These are phyloP conservation scores for Lobosporangium transversale DNA, from an alignment of 192 early-diverging fungal species.

Conservation along the genomic window DNA sequence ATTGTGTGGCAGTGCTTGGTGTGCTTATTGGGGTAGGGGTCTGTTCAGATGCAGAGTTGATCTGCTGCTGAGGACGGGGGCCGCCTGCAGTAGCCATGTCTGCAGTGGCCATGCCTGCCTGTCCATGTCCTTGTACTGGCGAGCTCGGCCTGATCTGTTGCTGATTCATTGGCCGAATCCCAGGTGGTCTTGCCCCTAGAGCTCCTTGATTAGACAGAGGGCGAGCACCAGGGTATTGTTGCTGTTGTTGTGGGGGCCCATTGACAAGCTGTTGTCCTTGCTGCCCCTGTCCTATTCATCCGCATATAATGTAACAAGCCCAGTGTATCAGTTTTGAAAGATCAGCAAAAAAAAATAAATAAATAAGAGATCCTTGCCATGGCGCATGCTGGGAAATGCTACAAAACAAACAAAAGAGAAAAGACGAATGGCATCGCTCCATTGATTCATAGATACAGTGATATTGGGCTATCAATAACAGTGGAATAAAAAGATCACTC, in stretches of 20 bases:
- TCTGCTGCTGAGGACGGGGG: too few relatives aligned
- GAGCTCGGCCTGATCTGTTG: slow-evolving; percentile 24
- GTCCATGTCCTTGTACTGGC: slow-evolving; percentile 5
- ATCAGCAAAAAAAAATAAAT: not conserved
- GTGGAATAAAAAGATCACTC: not conserved
- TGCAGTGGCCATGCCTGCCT: slow-evolving; percentile 14
- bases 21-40: slow-evolving; percentile 18
- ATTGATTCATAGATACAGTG: too few relatives aligned
- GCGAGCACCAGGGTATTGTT: slow-evolving; percentile 22
- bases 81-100: too few relatives aligned
- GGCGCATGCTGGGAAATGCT: not conserved
- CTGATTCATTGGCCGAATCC: slow-evolving; percentile 22
- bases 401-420: not conserved
- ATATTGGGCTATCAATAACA: too few relatives aligned
- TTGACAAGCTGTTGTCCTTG: slow-evolving; percentile 14
- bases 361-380: not conserved
- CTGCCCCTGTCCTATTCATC: slow-evolving; percentile 11
- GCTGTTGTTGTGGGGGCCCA: slow-evolving; percentile 27
- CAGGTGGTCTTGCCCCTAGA: slow-evolving; percentile 4
- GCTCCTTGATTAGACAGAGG: slow-evolving; percentile 5
- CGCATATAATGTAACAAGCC: not conserved
- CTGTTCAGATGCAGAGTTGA: slow-evolving; percentile 11
- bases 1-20: slow-evolving; percentile 16
- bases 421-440: not conserved
- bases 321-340: not conserved